These are phyloP conservation scores for Lecanosticta acicola DNA, from an alignment of 2,329 filamentous ascomycete species.

Conservation along the genomic window DNA sequence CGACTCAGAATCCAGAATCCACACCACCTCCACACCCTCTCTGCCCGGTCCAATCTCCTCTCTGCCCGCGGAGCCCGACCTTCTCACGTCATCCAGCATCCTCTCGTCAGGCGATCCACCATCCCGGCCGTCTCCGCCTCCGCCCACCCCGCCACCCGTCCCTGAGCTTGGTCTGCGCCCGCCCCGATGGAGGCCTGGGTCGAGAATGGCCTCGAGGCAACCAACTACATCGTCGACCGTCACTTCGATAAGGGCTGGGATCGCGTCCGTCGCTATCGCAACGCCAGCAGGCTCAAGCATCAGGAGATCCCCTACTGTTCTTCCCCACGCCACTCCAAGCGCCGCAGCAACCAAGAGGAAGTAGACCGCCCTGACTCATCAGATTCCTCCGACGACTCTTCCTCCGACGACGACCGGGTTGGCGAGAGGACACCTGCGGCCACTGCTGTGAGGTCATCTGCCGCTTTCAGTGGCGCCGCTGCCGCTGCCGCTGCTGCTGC, in stretches of 20 bases:
- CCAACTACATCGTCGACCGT: conserved; percentile 22
- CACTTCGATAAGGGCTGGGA: conserved; percentile 28
- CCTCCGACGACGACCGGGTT: conserved; percentile 7
- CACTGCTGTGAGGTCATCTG: conserved; percentile 14
- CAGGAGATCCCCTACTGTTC: conserved; percentile 8
- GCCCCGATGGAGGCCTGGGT: conserved; percentile 20
- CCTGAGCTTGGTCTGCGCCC: background rate
- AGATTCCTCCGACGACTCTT: conserved; percentile 3
- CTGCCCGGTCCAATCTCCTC: background rate
- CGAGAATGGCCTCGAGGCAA: conserved; percentile 23
- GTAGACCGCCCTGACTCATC: conserved; percentile 4
- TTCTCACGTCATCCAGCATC: conserved; percentile 3
- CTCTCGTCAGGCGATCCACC: background rate
- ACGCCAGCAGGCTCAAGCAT: conserved; percentile 19
- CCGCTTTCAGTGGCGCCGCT: conserved; percentile 11
- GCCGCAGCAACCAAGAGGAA: background rate
- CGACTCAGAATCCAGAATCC: background rate
- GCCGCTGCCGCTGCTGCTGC: conserved; percentile 6
- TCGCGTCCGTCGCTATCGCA: conserved; percentile 13
- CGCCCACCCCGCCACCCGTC: conserved; percentile 2
- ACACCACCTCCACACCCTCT: background rate
- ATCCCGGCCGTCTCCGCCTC: background rate
- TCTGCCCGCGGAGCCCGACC: background rate
- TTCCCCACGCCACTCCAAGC: too few relatives aligned
- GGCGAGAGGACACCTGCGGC: conserved; percentile 5